These are phyloP conservation scores for Syzygium aqueum DNA, from an alignment of 345 rosid genomes.

Conservation along the genomic window DNA sequence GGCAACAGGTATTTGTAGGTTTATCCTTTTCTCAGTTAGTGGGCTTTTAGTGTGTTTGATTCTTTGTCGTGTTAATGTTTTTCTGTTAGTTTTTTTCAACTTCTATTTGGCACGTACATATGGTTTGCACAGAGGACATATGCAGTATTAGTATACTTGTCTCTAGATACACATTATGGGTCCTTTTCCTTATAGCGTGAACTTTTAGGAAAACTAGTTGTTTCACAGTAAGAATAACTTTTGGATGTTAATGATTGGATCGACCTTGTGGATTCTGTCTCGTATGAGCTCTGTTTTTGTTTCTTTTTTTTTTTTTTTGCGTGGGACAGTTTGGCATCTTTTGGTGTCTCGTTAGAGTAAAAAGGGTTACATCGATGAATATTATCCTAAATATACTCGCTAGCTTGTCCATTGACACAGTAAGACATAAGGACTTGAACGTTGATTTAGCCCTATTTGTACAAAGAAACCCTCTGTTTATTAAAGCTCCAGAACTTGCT, in stretches of 20 bases:
- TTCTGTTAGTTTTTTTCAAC: not conserved
- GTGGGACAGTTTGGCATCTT: not conserved
- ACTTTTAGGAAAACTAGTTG: not conserved
- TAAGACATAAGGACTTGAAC: not conserved
- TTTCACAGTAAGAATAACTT: not conserved
- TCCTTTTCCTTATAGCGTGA: not conserved
- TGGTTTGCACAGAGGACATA: not conserved
- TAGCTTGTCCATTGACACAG: not conserved
- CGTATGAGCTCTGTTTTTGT: not conserved
- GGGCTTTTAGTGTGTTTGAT: not conserved
- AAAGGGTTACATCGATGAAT: not conserved
- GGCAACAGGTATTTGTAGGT: constrained; percentile 70
- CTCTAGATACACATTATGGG: not conserved
- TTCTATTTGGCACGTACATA: not conserved
- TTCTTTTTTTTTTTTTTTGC: not conserved
- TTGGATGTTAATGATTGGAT: not conserved
- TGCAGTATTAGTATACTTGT: not conserved
- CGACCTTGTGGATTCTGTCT: not conserved
- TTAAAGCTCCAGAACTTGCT: not conserved
- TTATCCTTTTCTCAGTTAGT: not conserved
- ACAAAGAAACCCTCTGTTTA: not conserved
- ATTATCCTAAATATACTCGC: not conserved
- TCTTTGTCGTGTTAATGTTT: not conserved
- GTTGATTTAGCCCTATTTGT: not conserved
- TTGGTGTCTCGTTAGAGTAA: not conserved